A percentile compares a stretch with the other conserved stretches of the same genome.
phyloP scores from a whole-genome alignment of 2,329 filamentous ascomycete genomes.

The Reticulascus tulasneorum region DNA sequence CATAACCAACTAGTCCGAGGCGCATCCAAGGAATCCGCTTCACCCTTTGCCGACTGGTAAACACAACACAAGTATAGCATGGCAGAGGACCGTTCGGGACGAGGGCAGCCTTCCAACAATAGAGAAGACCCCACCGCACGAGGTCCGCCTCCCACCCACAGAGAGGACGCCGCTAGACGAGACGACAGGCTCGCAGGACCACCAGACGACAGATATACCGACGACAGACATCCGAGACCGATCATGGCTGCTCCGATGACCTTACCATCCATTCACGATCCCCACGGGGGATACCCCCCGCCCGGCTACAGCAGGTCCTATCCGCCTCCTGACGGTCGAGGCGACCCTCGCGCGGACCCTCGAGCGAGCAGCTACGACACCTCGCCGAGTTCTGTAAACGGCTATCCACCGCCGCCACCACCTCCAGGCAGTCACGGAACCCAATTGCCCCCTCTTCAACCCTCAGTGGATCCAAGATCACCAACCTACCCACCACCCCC shows the following conservation, averaged over 20 bases:
- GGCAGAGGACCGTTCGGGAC: conserved; percentile 17
- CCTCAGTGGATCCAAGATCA: conserved; percentile 12
- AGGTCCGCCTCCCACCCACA: no score
- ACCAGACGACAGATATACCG: conserved; percentile 22
- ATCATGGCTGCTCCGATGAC: conserved; percentile 42
- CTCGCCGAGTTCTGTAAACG: conserved; percentile 41
- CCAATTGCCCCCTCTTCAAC: conserved; percentile 14
- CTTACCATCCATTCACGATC: conserved; percentile 48
- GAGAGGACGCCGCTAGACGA: conserved; percentile 14
- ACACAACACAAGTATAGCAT: conserved; percentile 14
- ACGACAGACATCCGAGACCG: conserved; percentile 34
- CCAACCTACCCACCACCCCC: conserved; percentile 12
- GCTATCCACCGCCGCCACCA: conserved; percentile 32
- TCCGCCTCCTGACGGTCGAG: conserved; percentile 35
- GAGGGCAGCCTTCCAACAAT: conserved; percentile 14
- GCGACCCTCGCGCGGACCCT: conserved; percentile 23
- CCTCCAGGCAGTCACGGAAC: conserved; percentile 9
- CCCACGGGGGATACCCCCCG: conserved; percentile 30
- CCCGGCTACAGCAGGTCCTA: conserved; percentile 32
- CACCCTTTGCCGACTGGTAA: conserved; percentile 5
- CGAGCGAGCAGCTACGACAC: conserved; percentile 26
- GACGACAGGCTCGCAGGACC: conserved; percentile 10
- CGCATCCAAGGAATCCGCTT: background rate
- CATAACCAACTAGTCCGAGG: background rate
- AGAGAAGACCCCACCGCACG: conserved; percentile 12